Evolutionary conservation across 2,329 filamentous ascomycete genomes (phyloP), one percentile per base, ranked within the genome.

Genomic region (Ambrosiella xylebori): DNA sequence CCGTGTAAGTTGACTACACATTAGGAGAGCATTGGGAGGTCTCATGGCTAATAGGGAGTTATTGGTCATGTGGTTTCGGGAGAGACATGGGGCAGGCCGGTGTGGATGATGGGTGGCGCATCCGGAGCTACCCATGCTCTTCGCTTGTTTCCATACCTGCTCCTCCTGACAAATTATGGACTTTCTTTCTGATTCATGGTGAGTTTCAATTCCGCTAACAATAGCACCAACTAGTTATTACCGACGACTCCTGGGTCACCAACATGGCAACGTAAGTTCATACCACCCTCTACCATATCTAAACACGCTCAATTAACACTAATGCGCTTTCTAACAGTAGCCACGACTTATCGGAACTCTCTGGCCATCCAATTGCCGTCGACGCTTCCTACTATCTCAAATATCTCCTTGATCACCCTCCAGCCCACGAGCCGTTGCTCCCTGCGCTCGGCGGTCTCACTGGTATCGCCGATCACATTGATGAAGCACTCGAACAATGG

Each of bases 351-450:
- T 76, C 82, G 61, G 80, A 86, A 62, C 76, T 96, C 64, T 81
- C 85, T 66, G 84, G 84, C 67, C 81, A 81, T 61, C 79, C 84
- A 57, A 79, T 96, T 65, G 90, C 84, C 63, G 82, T 97, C 65
- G 90, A 96, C 74, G 93, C 91, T 58, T 85, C 86, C 57, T 86
- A 94, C 70, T 97, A 93, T 69, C 80, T 98, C 63, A 79, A 85
- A 68, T 81, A 83, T 61, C 79, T 95, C 63, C 81, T 95, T 65
- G 81, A 85, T 66, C 79, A 77, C 59, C 70, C 78, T 49, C 79
- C 81, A 36, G 83, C 80, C 51, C 85, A 87, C 66, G 93, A 98
- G 70, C 90, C 91, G 47, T 82, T 98, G 39, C 79, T 97, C 39
- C 82, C 89, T 58, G 93, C 93, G 19, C 80, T 97, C 53, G 93